Evolutionary conservation across 169 alveolate genomes (phyloP).

Genomic region (Plasmodium fragile): DNA sequence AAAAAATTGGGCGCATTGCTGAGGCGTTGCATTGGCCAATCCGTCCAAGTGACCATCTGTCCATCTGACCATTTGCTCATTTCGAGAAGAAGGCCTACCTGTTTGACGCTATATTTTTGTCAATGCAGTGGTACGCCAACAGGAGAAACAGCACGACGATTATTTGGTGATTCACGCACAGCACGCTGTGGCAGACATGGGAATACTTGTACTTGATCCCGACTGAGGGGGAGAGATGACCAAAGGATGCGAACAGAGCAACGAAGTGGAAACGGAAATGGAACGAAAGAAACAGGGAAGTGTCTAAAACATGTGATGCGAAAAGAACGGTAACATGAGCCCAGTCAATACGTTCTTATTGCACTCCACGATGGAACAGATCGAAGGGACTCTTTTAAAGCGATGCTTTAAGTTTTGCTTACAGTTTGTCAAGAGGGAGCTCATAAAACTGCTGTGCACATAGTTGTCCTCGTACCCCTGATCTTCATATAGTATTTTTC

Average conservation of each 20-base stretch:
- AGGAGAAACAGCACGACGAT: conserved; percentile 49
- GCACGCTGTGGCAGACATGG: conserved; percentile 44
- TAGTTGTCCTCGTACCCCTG: conserved; percentile 68
- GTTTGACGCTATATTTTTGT: conserved; percentile 29
- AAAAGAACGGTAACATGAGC: not conserved
- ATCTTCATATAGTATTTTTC: conserved; percentile 70
- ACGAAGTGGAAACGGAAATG: not conserved
- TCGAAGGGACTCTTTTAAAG: not conserved
- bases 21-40: not conserved
- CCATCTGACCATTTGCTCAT: not conserved
- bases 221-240: conserved; percentile 1
- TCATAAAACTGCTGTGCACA: conserved; percentile 62
- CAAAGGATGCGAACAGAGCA: not conserved
- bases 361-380: not conserved
- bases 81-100: conserved; percentile 28
- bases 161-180: conserved; percentile 66
- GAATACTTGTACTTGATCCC: conserved; percentile 65
- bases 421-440: conserved; percentile 70
- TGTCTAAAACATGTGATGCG: not conserved
- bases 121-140: conserved; percentile 52
- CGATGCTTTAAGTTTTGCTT: not conserved
- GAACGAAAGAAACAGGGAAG: not conserved
- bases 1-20: not conserved
- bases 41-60: too few species aligned
- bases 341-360: not conserved